Conservation (phyloP, 345 rosid species). For the Jatropha curcas region DNA sequence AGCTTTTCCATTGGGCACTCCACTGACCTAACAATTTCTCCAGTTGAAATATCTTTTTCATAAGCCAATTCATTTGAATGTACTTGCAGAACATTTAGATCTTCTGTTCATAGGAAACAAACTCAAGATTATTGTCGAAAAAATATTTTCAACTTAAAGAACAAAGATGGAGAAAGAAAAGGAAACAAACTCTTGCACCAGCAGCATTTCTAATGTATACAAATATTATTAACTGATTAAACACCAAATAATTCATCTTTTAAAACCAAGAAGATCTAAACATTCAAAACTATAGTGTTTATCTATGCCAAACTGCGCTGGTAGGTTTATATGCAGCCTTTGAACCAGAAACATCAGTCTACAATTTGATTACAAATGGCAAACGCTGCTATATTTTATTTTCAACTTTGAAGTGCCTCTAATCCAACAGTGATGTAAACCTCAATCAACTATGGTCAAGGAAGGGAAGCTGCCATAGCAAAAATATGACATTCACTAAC, state of each 20-base stretch:
- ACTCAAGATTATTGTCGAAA: not conserved
- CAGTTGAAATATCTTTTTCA: slow-evolving; percentile 11
- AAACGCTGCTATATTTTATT: not conserved
- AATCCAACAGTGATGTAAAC: not conserved
- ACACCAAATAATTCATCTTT: too few relatives aligned
- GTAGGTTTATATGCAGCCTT: too few relatives aligned
- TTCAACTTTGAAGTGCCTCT: not conserved
- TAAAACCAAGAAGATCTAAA: too few relatives aligned
- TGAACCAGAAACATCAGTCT: not conserved
- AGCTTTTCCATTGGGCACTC: slow-evolving; percentile 16
- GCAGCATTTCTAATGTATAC: not conserved
- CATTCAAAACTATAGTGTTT: too few relatives aligned
- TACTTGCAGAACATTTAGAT: slow-evolving; percentile 9
- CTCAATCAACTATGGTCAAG: not conserved
- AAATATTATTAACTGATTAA: not conserved
- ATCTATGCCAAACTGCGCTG: too few relatives aligned
- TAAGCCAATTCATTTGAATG: slow-evolving; percentile 26
- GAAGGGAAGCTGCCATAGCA: not conserved
- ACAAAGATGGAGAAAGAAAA: not conserved
- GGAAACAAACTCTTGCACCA: too few relatives aligned
- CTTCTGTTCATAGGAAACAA: slow-evolving; percentile 4
- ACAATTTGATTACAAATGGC: not conserved
- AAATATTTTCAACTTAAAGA: not conserved
- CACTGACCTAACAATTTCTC: slow-evolving; percentile 11
- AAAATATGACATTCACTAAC: not conserved